Base-by-base conservation (phyloP, 2,329 filamentous ascomycete genomes). In the Rhinocladiella similis region DNA sequence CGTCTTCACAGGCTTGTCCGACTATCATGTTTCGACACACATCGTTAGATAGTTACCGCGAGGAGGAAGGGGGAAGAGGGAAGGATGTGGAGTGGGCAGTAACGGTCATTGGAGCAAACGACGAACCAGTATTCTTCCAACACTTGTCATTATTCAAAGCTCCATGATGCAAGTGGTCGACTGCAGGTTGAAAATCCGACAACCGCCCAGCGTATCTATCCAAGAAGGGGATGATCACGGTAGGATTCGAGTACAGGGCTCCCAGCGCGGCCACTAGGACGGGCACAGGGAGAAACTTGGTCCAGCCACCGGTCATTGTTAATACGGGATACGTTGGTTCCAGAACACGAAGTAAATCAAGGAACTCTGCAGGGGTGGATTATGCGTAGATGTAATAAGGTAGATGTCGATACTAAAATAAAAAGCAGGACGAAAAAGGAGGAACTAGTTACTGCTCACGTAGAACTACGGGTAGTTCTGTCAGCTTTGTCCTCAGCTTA, bases 1-100 rank as follows among this genome's bases (percentile, higher is more conserved):
- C 58, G 43, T 61, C 58, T 36, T 61, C 58, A 27, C 58, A 61
- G 1, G 58, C 58, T 45, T 61, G 35, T 35, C 58, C 58, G 19
- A 57, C 58, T 61, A 35, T 33, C 27, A 29, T 33, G 20, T 41
- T 33, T 50, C 13, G 13, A 39, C 39, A 35, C 18, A 25, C 6
- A 12, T 18, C 33, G 25, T 29, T 27, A 16, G 9, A 22, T 7
- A 39, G 19, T 4, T 18, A 27, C n/a, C 10, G 35, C 35, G 35
- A 3, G 35, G n/a, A 16, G 35, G 35, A 4, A 27, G 7, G 25
- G 25, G 25, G 25, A 27, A 7, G 4, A 7, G 7, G 25, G 25
- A 27, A 27, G 25, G 25, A 27, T 27, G n/a, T 25, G 22, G 22
- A 7, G 22, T 25, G 22, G 7, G n/a, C n/a, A n/a, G n/a, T n/a